Conservation (phyloP, 1,284 basidiomycete species). For the Vanrija pseudolonga region DNA sequence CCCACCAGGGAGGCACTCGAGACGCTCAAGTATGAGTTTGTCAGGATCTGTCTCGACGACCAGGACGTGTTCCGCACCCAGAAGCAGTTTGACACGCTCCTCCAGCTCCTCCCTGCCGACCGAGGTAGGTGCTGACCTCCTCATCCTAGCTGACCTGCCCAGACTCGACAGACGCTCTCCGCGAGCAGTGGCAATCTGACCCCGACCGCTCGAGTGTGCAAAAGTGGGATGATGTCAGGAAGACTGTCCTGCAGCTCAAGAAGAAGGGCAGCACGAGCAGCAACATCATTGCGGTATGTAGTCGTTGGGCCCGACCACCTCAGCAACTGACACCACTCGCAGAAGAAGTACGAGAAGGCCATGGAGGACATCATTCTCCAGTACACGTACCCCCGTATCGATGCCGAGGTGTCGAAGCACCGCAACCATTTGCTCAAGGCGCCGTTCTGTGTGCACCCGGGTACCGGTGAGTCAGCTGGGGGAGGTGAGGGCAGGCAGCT, state of each 20-base stretch:
- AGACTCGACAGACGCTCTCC: conserved; percentile 54
- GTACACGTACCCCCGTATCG: conserved; percentile 94
- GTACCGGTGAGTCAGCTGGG: conserved; percentile 57
- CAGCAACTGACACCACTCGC: neutral
- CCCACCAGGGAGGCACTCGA: conserved; percentile 55
- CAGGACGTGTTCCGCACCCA: conserved; percentile 78
- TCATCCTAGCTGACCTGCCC: neutral
- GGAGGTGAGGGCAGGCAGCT: neutral
- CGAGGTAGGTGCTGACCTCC: conserved; percentile 39
- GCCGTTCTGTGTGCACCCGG: conserved; percentile 95
- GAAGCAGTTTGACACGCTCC: conserved; percentile 69
- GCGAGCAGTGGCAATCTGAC: conserved; percentile 62
- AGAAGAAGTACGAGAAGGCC: conserved; percentile 48
- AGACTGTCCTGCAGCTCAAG: conserved; percentile 2
- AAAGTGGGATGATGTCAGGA: conserved; percentile 69
- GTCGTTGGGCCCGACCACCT: neutral
- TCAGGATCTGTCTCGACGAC: conserved; percentile 69
- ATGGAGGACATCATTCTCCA: conserved; percentile 86
- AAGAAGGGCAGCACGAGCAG: neutral
- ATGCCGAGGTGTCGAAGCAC: conserved; percentile 95
- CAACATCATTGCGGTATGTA: neutral
- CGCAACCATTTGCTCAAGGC: conserved; percentile 97
- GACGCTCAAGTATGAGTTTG: conserved; percentile 60
- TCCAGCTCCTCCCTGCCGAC: conserved; percentile 69
- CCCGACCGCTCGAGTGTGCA: conserved; percentile 57